phyloP scores from a whole-genome alignment of 306 rosid species.

The Prunus kanzakura region DNA sequence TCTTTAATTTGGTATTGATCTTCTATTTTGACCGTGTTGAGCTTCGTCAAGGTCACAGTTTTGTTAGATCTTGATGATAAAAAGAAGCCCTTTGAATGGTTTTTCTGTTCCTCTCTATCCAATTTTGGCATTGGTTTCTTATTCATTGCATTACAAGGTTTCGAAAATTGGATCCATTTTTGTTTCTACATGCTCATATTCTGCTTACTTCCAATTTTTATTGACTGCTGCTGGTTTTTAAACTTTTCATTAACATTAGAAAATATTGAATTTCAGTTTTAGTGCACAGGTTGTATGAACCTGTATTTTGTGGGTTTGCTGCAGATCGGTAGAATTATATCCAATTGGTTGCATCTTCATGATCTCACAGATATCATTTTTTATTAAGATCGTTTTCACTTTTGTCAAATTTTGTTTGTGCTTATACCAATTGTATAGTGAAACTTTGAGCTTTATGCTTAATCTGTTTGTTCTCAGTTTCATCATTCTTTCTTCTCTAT shows the following conservation, averaged over 20 bases:
- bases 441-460: not conserved
- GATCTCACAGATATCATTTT: not conserved
- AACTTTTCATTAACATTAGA: not conserved
- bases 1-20: slow-evolving; percentile 2
- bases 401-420: not conserved
- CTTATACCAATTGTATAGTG: not conserved
- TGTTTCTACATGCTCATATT: not conserved
- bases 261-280: not conserved
- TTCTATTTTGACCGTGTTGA: slow-evolving; percentile 1
- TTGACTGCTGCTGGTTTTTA: not conserved
- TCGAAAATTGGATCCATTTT: slow-evolving; percentile 10
- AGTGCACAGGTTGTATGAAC: not conserved
- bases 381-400: not conserved
- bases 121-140: slow-evolving; percentile 14
- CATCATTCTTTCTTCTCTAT: not conserved
- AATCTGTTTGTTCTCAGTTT: not conserved
- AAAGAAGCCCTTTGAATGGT: slow-evolving; percentile 11
- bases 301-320: not conserved
- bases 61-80: slow-evolving; percentile 42
- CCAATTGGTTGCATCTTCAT: not conserved
- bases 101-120: not conserved
- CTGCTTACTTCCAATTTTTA: not conserved
- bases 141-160: not conserved
- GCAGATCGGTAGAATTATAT: not conserved
- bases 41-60: not conserved